A percentile compares a stretch with the other conserved stretches of the same genome.
Conservation (phyloP, 192 early-diverging fungal species). For the Gonapodya sp. region DNA sequence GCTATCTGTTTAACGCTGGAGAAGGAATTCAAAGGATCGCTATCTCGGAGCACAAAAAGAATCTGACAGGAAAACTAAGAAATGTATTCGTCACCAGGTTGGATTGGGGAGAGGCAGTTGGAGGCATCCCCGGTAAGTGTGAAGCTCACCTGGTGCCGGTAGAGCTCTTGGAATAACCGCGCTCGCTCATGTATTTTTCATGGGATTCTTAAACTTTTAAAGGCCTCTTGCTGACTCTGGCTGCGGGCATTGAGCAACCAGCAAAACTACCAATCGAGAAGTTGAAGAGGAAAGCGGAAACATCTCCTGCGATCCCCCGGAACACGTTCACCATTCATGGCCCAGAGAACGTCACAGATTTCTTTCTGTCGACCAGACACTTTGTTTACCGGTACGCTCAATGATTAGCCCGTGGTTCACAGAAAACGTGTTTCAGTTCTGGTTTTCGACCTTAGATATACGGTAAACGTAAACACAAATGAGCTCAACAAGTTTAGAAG, state of each 20-base stretch:
- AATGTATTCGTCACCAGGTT: conserved; percentile 74
- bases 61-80: conserved; percentile 52
- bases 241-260: conserved; percentile 39
- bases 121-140: conserved; percentile 72
- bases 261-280: neutral
- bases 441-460: neutral
- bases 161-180: too few species aligned
- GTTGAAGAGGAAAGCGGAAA: neutral
- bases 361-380: conserved; percentile 62
- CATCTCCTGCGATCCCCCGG: conserved; percentile 8
- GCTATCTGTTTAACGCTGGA: conserved; percentile 88
- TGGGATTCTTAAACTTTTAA: neutral
- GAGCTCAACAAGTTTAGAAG: neutral
- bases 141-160: too few species aligned
- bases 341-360: conserved; percentile 69
- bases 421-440: neutral
- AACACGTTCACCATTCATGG: conserved; percentile 52
- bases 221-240: conserved; percentile 86
- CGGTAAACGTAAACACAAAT: neutral
- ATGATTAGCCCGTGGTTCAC: neutral
- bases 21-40: conserved; percentile 84
- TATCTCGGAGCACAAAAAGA: conserved; percentile 58
- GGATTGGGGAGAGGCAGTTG: conserved; percentile 67
- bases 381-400: conserved; percentile 65
- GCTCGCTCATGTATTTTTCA: too few species aligned